phyloP scores from a whole-genome alignment of 352 stramenopile species.

The Globisporangium abappressorium region DNA sequence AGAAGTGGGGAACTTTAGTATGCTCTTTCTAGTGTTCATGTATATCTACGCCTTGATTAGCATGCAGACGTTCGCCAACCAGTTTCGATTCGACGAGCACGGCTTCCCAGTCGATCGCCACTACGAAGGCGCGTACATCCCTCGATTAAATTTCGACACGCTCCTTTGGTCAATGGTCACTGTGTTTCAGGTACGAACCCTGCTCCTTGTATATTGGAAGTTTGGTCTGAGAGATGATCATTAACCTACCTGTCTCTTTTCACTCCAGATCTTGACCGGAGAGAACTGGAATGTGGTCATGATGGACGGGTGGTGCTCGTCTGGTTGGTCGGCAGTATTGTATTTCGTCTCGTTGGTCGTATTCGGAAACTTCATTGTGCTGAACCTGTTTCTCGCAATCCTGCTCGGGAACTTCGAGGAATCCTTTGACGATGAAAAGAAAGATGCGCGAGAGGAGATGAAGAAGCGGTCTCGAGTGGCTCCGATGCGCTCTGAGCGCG shows the following conservation, averaged over 20 bases:
- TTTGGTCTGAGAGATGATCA: neutral
- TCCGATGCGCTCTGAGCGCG: constrained; percentile 14
- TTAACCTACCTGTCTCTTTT: neutral
- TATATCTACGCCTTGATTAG: constrained; percentile 92
- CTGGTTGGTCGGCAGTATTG: constrained; percentile 46
- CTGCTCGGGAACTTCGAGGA: constrained; percentile 88
- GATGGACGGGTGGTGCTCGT: constrained; percentile 82
- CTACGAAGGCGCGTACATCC: constrained; percentile 32
- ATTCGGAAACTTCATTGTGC: constrained; percentile 86
- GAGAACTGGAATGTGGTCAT: constrained; percentile 94
- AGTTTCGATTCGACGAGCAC: constrained; percentile 84
- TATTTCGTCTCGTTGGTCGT: constrained; percentile 88
- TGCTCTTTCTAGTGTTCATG: constrained; percentile 92
- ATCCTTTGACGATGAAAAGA: constrained; percentile 51
- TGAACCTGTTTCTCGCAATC: constrained; percentile 93
- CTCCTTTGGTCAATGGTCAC: constrained; percentile 69
- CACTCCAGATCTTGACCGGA: constrained; percentile 84
- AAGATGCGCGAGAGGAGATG: constrained; percentile 36
- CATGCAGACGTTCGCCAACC: constrained; percentile 92
- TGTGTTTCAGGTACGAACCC: constrained; percentile 51
- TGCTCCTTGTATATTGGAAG: neutral
- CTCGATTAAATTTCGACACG: constrained; percentile 64
- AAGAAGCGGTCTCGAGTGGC: constrained; percentile 29
- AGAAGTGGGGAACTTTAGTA: constrained; percentile 90
- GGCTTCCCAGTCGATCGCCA: constrained; percentile 42